Percentiles rank a stretch among this genome's conserved stretches.
Evolutionary conservation across 768 basidiomycete genomes (phyloP).

Genomic region (Trametes villosa): DNA sequence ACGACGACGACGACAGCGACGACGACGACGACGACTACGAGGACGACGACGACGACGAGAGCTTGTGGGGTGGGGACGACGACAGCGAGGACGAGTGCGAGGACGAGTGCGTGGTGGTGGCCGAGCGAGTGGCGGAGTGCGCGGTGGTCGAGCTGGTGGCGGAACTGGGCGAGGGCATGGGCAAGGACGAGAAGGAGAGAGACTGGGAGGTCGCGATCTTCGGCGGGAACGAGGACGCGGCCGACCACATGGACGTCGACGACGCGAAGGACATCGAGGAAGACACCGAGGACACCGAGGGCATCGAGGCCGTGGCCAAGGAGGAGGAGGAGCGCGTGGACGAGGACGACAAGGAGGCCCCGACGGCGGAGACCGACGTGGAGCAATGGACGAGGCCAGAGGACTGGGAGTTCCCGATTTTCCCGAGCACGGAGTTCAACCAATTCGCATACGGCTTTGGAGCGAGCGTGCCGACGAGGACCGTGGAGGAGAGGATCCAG

Average conservation of each 20-base stretch:
- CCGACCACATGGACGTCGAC: constrained; percentile 1
- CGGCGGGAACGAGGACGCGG: constrained; percentile 7
- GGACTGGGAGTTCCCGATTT: constrained; percentile 4
- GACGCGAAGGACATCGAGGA: neutral
- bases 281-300: neutral
- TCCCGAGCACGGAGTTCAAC: constrained; percentile 8
- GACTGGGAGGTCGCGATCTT: constrained; percentile 5
- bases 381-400: neutral
- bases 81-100: no score
- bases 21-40: neutral
- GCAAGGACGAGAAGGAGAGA: neutral
- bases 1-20: neutral
- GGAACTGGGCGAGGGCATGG: neutral
- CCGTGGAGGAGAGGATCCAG: no score
- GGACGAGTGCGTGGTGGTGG: no score
- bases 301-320: no score
- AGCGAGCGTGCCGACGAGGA: no score
- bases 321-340: no score
- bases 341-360: no score
- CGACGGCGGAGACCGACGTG: neutral
- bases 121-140: no score
- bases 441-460: neutral
- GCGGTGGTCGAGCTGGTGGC: neutral
- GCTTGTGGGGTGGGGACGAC: neutral
- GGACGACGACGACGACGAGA: neutral